Conservation (phyloP, 176 grass and related monocot species). For the Eragrostis nindensis region DNA sequence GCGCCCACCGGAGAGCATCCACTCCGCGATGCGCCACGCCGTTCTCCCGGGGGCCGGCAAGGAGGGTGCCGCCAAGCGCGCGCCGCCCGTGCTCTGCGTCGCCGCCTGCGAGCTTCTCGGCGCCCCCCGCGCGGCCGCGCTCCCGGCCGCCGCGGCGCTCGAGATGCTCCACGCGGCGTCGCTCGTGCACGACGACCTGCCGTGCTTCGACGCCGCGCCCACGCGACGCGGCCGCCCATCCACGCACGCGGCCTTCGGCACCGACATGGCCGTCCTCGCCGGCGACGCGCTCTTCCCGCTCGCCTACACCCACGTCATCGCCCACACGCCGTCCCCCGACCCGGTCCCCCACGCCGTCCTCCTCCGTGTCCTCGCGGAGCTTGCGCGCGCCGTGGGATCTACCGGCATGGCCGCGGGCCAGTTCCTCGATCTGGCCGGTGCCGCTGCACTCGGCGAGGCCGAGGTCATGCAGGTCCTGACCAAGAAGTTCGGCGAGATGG, state of each 20-base stretch:
- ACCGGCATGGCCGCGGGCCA: conserved; percentile 91
- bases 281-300: conserved; percentile 91
- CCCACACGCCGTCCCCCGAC: conserved; percentile 56
- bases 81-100: conserved; percentile 80
- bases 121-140: conserved; percentile 53
- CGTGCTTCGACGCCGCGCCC: conserved; percentile 87
- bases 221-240: conserved; percentile 76
- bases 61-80: conserved; percentile 73
- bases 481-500: conserved; percentile 97
- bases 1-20: conserved; percentile 68
- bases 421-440: conserved; percentile 72
- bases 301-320: conserved; percentile 68
- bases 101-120: conserved; percentile 89
- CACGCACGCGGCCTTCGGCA: conserved; percentile 78
- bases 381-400: conserved; percentile 82
- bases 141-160: conserved; percentile 76
- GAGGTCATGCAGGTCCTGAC: conserved; percentile 78
- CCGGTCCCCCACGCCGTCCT: conserved; percentile 56
- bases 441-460: conserved; percentile 64
- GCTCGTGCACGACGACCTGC: conserved; percentile 86
- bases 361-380: conserved; percentile 77
- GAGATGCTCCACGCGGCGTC: conserved; percentile 96
- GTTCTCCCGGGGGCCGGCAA: conserved; percentile 70
- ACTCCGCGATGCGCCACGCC: conserved; percentile 82
- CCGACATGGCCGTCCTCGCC: conserved; percentile 69